Base-by-base conservation (phyloP, 2,329 filamentous ascomycete genomes). In the Botryotinia convoluta region DNA sequence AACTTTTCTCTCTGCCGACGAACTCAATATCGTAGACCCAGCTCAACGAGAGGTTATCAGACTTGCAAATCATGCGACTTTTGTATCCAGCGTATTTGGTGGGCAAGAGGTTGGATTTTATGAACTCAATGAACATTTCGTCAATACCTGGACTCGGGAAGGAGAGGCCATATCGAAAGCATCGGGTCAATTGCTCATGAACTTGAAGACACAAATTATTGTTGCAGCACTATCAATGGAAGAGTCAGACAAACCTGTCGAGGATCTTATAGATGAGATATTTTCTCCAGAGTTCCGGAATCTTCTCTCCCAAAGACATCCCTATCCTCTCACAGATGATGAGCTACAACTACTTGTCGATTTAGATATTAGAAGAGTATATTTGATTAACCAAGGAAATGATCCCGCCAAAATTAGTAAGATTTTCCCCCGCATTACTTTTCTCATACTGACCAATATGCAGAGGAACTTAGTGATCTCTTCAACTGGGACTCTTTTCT, bases 151-250 rank as follows among this genome's bases (percentile, higher is more conserved):
- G 78, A 87, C 90, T 14, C 87, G 88, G 0, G 85, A 89, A 72
- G 87, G 88, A 37, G 85, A 85, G 54, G 84, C 87, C 18, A 79
- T 92, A 35, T 81, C 89, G 32, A 89, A 89, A 77, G 87, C 86
- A 74, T 88, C 90, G 77, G 88, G 87, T 2, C 85, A 86, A 22
- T 82, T 92, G 39, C 90, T 87, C 76, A 83, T 91, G 22, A 89
- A 91, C 75, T 81, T 92, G 29, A 92, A 92, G 81, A 91, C 90
- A 1, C 90, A 91, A 79, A 88, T 89, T 22, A 91, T 90, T 77
- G 88, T 91, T 72, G 88, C 88, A 6, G 87, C 87, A 6, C 84
- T 89, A 78, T 86, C 87, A 76, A 87, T 86, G 77, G 86, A 85
- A 60, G 86, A 89, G 71, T 85, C 78, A 51, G 77, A 80, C 39